Conservation (phyloP, 164 flowering plant genomes). For the Umbilicus rupestris region DNA sequence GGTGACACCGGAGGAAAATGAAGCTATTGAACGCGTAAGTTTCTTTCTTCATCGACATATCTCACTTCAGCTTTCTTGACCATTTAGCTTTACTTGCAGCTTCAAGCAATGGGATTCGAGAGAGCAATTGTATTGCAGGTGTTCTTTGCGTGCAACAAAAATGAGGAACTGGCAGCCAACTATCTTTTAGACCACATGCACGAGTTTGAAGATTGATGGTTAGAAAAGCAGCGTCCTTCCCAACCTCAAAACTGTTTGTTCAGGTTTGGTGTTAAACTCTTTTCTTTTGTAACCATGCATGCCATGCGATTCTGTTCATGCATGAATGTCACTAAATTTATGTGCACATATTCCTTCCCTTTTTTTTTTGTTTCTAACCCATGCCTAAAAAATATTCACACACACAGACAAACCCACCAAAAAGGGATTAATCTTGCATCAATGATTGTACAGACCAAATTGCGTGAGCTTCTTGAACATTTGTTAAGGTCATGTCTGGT, state of each 20-base stretch:
- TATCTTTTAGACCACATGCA: constrained; percentile 1
- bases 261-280: not conserved
- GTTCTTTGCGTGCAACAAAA: constrained; percentile 6
- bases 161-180: constrained; percentile 7
- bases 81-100: constrained; percentile 2
- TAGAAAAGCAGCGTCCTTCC: not conserved
- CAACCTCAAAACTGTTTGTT: constrained; percentile 7
- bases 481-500: no score
- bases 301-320: no score
- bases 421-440: no score
- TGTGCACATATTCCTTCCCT: no score
- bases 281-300: no score
- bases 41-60: not conserved
- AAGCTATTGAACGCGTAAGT: constrained; percentile 30
- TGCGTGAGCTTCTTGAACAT: constrained; percentile 60
- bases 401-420: no score
- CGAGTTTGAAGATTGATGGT: not conserved
- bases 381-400: not conserved
- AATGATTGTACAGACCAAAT: no score
- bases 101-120: constrained; percentile 5
- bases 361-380: not conserved
- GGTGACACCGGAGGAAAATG: constrained; percentile 32
- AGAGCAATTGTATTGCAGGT: constrained; percentile 4
- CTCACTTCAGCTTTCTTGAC: not conserved
- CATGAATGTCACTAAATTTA: no score